Evolutionary conservation across 768 basidiomycete species (phyloP).

Genomic region (Hypholoma sublateritium): DNA sequence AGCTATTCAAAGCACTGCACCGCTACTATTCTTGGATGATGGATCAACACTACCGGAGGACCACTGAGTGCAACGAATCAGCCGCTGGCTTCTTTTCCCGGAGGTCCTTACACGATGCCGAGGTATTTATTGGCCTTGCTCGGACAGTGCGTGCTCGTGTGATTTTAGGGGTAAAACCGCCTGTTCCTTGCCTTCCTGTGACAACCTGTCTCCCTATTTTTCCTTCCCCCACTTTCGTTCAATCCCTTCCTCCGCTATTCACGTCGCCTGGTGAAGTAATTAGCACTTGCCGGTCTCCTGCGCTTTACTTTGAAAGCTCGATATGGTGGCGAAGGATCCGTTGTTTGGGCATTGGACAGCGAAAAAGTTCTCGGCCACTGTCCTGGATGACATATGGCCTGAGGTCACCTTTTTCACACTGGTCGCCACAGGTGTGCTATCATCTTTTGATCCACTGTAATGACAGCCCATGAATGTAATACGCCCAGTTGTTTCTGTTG

Average conservation of each 20-base stretch:
- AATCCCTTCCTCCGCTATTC: no score
- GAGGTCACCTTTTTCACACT: slow-evolving; percentile 60
- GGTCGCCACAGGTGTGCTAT: slow-evolving; percentile 47
- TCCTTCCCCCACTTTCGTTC: neutral
- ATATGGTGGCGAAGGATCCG: slow-evolving; percentile 30
- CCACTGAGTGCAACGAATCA: neutral
- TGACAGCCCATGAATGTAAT: neutral
- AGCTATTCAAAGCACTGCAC: neutral
- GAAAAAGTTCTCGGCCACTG: slow-evolving; percentile 54
- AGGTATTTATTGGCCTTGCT: neutral
- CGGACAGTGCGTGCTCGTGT: neutral
- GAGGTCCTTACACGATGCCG: neutral
- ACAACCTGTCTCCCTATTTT: neutral
- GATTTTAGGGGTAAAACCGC: neutral
- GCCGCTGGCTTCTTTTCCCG: neutral
- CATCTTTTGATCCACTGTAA: neutral
- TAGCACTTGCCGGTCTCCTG: neutral
- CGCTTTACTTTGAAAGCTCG: neutral
- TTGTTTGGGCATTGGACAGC: slow-evolving; percentile 48
- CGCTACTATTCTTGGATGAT: neutral
- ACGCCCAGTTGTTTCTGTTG: slow-evolving; percentile 52
- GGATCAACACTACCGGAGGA: neutral
- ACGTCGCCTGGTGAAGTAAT: no score
- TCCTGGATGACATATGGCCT: slow-evolving; percentile 65
- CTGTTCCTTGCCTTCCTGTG: neutral